Conservation (phyloP, 768 basidiomycete species). For the Russula sp. region DNA sequence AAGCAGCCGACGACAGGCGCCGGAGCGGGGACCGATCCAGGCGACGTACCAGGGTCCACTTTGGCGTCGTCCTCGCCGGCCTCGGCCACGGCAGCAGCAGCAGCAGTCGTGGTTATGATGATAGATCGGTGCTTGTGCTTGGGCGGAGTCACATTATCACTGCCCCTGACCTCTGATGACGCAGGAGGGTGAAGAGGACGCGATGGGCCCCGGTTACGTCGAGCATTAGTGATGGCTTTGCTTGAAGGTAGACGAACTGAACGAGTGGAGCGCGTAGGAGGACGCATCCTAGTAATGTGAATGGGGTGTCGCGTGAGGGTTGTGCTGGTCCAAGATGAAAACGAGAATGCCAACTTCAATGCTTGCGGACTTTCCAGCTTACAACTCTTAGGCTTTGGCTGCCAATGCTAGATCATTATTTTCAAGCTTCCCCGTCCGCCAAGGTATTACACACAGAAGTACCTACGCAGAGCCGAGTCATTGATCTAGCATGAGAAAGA, state of each 20-base stretch:
- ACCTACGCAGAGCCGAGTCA: not conserved
- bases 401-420: not conserved
- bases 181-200: not conserved
- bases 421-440: not conserved
- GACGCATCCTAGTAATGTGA: constrained; percentile 23
- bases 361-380: not conserved
- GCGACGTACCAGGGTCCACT: not conserved
- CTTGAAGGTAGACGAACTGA: constrained; percentile 20
- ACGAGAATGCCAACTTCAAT: not conserved
- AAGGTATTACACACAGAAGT: not conserved
- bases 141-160: not conserved
- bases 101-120: not conserved
- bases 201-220: not conserved
- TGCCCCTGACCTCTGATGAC: not conserved
- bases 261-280: constrained; percentile 27
- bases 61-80: not conserved
- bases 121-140: not conserved
- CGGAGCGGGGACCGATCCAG: not conserved
- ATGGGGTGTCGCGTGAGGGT: constrained; percentile 12
- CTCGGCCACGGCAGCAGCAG: no score
- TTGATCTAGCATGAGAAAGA: not conserved
- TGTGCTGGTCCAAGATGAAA: not conserved
- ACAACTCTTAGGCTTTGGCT: not conserved
- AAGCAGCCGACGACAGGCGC: not conserved
- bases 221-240: not conserved